These are phyloP conservation scores for Brassica incana DNA, from an alignment of 345 rosid genomes.

Conservation along the genomic window DNA sequence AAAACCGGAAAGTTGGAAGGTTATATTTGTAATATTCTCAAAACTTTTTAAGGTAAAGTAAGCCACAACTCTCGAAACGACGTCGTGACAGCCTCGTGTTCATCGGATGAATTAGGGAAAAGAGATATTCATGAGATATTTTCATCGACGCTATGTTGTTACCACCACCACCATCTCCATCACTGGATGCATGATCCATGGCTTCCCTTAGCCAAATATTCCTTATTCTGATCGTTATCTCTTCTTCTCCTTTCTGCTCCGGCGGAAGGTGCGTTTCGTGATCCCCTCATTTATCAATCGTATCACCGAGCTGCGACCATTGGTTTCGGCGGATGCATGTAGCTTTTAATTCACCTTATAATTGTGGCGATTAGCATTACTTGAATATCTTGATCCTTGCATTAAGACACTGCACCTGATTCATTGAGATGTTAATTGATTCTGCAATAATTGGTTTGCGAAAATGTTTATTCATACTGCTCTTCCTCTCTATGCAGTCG, in stretches of 20 bases:
- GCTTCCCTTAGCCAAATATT: conserved; percentile 22
- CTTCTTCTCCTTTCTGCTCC: conserved; percentile 23
- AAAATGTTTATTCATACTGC: too few relatives aligned
- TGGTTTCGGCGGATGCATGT: neutral
- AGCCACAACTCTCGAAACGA: neutral
- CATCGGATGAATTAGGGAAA: conserved; percentile 7
- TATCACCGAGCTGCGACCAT: neutral
- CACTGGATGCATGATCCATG: conserved; percentile 9
- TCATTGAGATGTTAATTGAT: too few relatives aligned
- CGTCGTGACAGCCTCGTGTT: neutral
- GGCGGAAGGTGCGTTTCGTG: conserved; percentile 9
- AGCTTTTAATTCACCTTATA: neutral
- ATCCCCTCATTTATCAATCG: neutral
- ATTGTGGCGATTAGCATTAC: too few relatives aligned
- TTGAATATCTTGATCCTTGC: too few relatives aligned
- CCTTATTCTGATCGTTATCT: conserved; percentile 19
- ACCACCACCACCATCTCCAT: neutral
- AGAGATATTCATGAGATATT: neutral
- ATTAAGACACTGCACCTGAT: too few relatives aligned
- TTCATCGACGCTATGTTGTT: neutral
- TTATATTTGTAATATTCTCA: neutral
- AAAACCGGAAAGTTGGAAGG: neutral
- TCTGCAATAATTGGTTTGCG: neutral
- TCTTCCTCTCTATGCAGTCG: conserved; percentile 36
- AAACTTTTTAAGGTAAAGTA: neutral